Evolutionary conservation across 2,329 filamentous ascomycete genomes (phyloP).

Genomic region (Alternaria triticimaculans): DNA sequence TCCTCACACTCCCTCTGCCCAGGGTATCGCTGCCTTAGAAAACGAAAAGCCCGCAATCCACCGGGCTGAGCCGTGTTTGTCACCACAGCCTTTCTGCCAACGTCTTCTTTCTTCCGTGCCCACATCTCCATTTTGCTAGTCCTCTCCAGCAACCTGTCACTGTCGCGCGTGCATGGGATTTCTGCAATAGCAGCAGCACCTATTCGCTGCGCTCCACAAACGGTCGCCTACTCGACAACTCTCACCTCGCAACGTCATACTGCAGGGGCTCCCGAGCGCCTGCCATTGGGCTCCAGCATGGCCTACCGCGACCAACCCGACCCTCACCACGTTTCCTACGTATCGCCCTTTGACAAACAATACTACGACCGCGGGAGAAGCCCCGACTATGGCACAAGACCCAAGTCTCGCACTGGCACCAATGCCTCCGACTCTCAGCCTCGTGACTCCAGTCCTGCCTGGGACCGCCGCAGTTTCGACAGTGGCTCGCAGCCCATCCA

Average conservation of each 20-base stretch:
- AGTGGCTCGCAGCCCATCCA: slow-evolving; percentile 46
- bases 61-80: slow-evolving; percentile 24
- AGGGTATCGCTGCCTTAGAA: slow-evolving; percentile 18
- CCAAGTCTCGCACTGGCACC: slow-evolving; percentile 38
- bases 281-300: slow-evolving; percentile 23
- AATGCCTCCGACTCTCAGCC: slow-evolving; percentile 38
- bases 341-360: slow-evolving; percentile 29
- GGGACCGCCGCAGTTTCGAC: slow-evolving; percentile 11
- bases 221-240: slow-evolving; percentile 10
- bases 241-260: slow-evolving; percentile 25
- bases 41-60: slow-evolving; percentile 21
- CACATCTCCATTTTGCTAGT: slow-evolving; percentile 6
- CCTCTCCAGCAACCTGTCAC: slow-evolving; percentile 11
- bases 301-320: slow-evolving; percentile 27
- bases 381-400: slow-evolving; percentile 30
- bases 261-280: slow-evolving; percentile 14
- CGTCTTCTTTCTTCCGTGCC: slow-evolving; percentile 6
- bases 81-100: slow-evolving; percentile 13
- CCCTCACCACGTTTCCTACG: slow-evolving; percentile 18
- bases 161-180: slow-evolving; percentile 26
- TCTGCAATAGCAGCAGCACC: slow-evolving; percentile 28
- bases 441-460: slow-evolving; percentile 12
- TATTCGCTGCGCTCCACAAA: slow-evolving; percentile 26
- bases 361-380: slow-evolving; percentile 35
- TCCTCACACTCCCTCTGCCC: slow-evolving; percentile 3